A percentile compares a stretch with the other conserved stretches of the same genome.
phyloP scores from a whole-genome alignment of 805 yeast species.

The Wickerhamiella nectarea region DNA sequence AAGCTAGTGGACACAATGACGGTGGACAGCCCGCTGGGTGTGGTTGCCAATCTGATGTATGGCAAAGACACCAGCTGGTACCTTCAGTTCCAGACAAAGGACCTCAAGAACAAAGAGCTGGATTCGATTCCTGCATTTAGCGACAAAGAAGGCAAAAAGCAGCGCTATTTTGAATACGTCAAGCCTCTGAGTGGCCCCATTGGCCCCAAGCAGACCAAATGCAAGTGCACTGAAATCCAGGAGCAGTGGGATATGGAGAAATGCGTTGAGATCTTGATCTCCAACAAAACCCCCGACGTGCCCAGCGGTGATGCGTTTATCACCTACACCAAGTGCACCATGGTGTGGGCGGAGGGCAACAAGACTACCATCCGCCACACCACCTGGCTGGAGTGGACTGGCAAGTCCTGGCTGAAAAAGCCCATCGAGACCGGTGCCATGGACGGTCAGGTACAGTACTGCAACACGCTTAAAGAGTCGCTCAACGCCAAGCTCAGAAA shows the following conservation, averaged over 20 bases:
- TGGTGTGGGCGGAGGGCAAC: slow-evolving; percentile 62
- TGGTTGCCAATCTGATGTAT: slow-evolving; percentile 54
- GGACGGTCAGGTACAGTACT: slow-evolving; percentile 62
- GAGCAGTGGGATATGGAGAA: slow-evolving; percentile 40
- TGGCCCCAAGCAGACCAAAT: slow-evolving; percentile 86
- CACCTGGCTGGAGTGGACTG: slow-evolving; percentile 68
- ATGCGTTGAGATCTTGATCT: slow-evolving; percentile 45
- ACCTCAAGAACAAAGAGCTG: slow-evolving; percentile 25
- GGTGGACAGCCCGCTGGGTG: slow-evolving; percentile 63
- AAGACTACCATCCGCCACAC: slow-evolving; percentile 55
- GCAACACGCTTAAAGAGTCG: slow-evolving; percentile 35
- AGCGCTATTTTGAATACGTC: slow-evolving; percentile 43
- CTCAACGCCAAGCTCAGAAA: slow-evolving; percentile 23
- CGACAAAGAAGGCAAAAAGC: slow-evolving; percentile 24
- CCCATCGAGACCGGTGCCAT: slow-evolving; percentile 76
- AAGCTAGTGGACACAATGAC: slow-evolving; percentile 38
- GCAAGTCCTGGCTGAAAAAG: slow-evolving; percentile 80
- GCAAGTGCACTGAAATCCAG: slow-evolving; percentile 52
- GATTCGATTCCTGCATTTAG: slow-evolving; percentile 18
- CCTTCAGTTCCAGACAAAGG: slow-evolving; percentile 27
- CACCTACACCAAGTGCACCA: slow-evolving; percentile 55
- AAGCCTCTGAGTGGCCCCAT: slow-evolving; percentile 68
- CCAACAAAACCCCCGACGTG: slow-evolving; percentile 78
- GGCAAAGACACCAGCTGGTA: slow-evolving; percentile 43
- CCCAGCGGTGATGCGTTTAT: slow-evolving; percentile 80